Conservation (phyloP, 2,329 filamentous ascomycete genomes). For the Pseudogymnoascus sp. region DNA sequence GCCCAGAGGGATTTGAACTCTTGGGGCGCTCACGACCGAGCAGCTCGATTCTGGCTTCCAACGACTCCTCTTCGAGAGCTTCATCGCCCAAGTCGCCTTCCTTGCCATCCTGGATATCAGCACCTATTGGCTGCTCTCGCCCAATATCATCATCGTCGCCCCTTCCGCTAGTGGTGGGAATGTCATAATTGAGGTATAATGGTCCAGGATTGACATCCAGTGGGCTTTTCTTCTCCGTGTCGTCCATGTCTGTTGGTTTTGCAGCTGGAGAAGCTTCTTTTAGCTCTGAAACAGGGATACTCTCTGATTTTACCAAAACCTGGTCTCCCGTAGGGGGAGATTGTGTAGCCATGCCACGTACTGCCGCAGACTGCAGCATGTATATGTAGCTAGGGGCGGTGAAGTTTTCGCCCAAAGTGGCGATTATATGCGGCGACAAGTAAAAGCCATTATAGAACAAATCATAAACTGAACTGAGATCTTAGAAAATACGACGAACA, state of each 20-base stretch:
- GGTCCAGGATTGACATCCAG: not conserved
- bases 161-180: not conserved
- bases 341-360: constrained; percentile 9
- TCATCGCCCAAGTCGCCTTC: not conserved
- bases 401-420: not conserved
- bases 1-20: constrained; percentile 45
- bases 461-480: not conserved
- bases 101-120: not conserved
- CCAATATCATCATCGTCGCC: not conserved
- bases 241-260: not conserved
- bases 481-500: not conserved
- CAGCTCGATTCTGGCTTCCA: constrained; percentile 39
- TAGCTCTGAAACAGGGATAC: not conserved
- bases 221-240: not conserved
- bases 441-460: not conserved
- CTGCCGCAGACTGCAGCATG: constrained; percentile 1
- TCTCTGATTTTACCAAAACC: not conserved
- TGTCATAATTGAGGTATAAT: not conserved
- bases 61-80: constrained; percentile 23
- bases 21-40: constrained; percentile 52
- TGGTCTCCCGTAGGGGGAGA: not conserved
- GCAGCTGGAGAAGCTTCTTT: not conserved
- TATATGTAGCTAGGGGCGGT: not conserved
- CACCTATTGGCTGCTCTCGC: not conserved
- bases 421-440: not conserved